Evolutionary conservation across 2,329 filamentous ascomycete species (phyloP).

Genomic region (Acrocalymma vagum): DNA sequence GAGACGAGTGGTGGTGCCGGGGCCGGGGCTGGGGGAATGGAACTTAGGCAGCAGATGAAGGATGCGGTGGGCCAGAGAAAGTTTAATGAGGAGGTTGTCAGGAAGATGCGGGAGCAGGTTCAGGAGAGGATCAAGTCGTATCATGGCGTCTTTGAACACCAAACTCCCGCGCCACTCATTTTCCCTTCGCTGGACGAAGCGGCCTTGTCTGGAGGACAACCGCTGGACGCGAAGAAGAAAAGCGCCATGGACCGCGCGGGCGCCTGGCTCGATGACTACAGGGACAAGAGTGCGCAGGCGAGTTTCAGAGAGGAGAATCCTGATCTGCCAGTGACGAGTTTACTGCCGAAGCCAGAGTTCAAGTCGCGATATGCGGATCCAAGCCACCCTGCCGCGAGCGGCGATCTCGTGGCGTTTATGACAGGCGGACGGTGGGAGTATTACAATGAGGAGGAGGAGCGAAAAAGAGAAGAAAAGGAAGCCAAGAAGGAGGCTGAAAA

Average conservation of each 20-base stretch:
- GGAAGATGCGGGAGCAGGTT: slow-evolving; percentile 4
- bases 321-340: slow-evolving; percentile 44
- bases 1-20: too few species aligned
- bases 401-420: slow-evolving; percentile 55
- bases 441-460: slow-evolving; percentile 44
- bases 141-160: slow-evolving; percentile 38
- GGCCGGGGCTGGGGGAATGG: too few species aligned
- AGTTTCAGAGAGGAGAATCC: slow-evolving; percentile 53
- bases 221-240: slow-evolving; percentile 24
- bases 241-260: slow-evolving; percentile 38
- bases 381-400: slow-evolving; percentile 59
- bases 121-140: slow-evolving; percentile 9
- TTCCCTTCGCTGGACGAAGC: slow-evolving; percentile 45
- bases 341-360: slow-evolving; percentile 44
- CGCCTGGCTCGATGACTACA: slow-evolving; percentile 55
- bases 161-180: slow-evolving; percentile 49
- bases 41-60: too few species aligned
- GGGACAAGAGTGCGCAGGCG: slow-evolving; percentile 58
- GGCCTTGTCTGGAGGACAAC: too few species aligned
- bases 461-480: slow-evolving; percentile 41
- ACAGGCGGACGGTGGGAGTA: too few species aligned
- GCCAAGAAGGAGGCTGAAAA: slow-evolving; percentile 2
- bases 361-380: slow-evolving; percentile 60
- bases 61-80: too few species aligned
- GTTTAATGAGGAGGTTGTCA: slow-evolving; percentile 41